A percentile compares a stretch with the other conserved stretches of the same genome.
These are phyloP conservation scores for Rubroboletus satanas DNA, from an alignment of 768 basidiomycete genomes.

Conservation along the genomic window DNA sequence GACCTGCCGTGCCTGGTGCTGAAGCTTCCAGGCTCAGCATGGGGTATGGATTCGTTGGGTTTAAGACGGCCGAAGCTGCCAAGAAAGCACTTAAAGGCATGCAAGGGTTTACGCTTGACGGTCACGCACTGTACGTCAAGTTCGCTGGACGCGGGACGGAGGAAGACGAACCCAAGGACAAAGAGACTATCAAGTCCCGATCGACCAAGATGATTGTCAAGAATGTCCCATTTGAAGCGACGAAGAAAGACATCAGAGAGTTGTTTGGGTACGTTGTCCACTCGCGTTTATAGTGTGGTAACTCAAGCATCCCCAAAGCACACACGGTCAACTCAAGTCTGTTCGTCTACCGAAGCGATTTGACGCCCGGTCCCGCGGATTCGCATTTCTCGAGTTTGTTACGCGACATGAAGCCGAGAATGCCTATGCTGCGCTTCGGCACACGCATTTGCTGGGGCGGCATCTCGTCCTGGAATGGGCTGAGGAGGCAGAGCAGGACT, in stretches of 20 bases:
- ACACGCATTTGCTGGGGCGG: conserved; percentile 93
- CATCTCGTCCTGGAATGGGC: conserved; percentile 97
- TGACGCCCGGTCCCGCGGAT: conserved; percentile 84
- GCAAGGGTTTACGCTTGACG: conserved; percentile 81
- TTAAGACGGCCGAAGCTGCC: conserved; percentile 71
- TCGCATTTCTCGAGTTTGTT: conserved; percentile 94
- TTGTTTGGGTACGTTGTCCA: conserved; percentile 72
- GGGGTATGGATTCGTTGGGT: conserved; percentile 97
- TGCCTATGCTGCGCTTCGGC: conserved; percentile 79
- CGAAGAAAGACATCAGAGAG: conserved; percentile 86
- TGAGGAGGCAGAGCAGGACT: conserved; percentile 72
- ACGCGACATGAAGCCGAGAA: conserved; percentile 87
- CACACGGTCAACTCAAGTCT: conserved; percentile 91
- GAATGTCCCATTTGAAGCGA: conserved; percentile 96
- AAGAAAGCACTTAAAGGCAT: conserved; percentile 70
- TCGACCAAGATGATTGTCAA: conserved; percentile 97
- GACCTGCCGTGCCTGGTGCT: conserved; percentile 34
- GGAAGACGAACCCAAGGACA: conserved; percentile 47
- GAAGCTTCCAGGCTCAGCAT: conserved; percentile 67
- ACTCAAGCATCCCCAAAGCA: conserved; percentile 39
- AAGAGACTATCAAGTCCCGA: conserved; percentile 45
- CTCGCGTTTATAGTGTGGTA: background rate
- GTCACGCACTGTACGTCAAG: conserved; percentile 77
- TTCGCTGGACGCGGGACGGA: conserved; percentile 80
- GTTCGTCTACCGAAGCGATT: conserved; percentile 91